Conservation (phyloP, 2,329 filamentous ascomycete genomes). For the Aspergillus pseudonomiae region DNA sequence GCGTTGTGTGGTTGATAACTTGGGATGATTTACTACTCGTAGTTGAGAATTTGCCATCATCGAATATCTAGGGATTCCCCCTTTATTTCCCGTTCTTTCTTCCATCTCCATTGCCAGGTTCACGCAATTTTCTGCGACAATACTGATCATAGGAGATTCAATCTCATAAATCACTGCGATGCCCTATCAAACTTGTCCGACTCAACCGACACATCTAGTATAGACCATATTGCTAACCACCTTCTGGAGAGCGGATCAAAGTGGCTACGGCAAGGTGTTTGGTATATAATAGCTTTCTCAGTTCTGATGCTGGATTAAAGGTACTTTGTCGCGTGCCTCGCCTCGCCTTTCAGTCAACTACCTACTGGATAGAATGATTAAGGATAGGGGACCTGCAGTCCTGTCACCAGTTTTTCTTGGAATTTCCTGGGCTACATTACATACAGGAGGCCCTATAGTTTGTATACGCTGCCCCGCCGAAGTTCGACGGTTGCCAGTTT, state of each 20-base stretch:
- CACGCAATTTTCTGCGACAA: neutral
- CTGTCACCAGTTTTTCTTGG: neutral
- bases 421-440: neutral
- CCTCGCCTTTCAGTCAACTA: neutral
- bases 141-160: constrained; percentile 8
- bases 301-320: neutral
- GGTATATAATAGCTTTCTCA: neutral
- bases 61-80: neutral
- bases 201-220: neutral
- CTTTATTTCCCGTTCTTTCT: neutral
- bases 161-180: constrained; percentile 10
- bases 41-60: neutral
- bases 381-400: neutral
- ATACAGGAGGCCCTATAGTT: neutral
- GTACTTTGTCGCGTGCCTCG: neutral
- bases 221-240: neutral
- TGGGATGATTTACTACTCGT: neutral
- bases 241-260: neutral
- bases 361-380: neutral
- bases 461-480: neutral
- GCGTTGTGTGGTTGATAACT: neutral
- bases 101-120: neutral
- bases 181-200: neutral
- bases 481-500: neutral
- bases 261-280: neutral